These are phyloP conservation scores for Areca catechu DNA, from an alignment of 176 grass and related monocot genomes.

Conservation along the genomic window DNA sequence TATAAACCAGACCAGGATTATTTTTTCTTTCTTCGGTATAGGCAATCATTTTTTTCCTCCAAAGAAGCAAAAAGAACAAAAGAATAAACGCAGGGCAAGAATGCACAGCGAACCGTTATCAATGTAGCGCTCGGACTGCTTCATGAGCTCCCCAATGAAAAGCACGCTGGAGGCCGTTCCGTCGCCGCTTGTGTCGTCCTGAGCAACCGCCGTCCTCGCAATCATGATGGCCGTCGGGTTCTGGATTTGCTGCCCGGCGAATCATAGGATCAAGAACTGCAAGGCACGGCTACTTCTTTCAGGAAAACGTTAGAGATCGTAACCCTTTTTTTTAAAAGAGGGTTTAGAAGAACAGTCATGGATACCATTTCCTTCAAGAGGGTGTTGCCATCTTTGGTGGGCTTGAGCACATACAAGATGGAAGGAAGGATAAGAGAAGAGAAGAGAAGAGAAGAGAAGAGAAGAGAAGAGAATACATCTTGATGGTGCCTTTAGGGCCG, in stretches of 20 bases:
- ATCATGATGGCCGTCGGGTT: conserved; percentile 96
- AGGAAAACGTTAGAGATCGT: not conserved
- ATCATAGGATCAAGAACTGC: not conserved
- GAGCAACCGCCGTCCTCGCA: conserved; percentile 76
- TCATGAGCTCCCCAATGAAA: conserved; percentile 90
- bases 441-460: not conserved
- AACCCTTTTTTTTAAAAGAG: not conserved
- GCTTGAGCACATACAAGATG: conserved; percentile 29
- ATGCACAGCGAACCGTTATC: conserved; percentile 42
- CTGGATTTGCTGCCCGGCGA: conserved; percentile 62
- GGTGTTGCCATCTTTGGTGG: conserved; percentile 95
- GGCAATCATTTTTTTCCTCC: too few relatives aligned
- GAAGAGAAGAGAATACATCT: conserved; percentile 42
- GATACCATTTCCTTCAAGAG: conserved; percentile 89
- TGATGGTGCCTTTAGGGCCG: conserved; percentile 90
- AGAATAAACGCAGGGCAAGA: too few relatives aligned
- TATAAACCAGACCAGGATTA: too few relatives aligned
- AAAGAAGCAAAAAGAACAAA: too few relatives aligned
- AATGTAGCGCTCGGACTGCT: conserved; percentile 75
- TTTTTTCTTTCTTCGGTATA: too few relatives aligned
- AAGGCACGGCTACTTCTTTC: not conserved
- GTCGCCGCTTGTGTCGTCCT: conserved; percentile 70
- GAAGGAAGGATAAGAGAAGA: not conserved
- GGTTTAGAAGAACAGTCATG: not conserved
- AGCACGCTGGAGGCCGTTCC: conserved; percentile 90